phyloP scores from a whole-genome alignment of 805 yeast genomes.

The Wickerhamomyces sydowiorum region DNA sequence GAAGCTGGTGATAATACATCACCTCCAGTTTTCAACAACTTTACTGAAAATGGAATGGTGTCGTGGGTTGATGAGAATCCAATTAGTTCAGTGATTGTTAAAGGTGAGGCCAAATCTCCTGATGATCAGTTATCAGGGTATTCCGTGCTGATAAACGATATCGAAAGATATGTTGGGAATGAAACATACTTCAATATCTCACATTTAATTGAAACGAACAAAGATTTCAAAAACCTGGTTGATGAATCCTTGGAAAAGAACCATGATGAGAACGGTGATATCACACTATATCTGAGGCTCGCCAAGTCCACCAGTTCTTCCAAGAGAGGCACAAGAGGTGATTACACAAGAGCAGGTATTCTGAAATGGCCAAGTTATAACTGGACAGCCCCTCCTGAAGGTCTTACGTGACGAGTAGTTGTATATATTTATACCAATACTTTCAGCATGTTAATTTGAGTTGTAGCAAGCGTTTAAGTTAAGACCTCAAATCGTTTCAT shows the following conservation, averaged over 20 bases:
- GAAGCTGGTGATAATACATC: slow-evolving; percentile 51
- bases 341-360: slow-evolving; percentile 60
- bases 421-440: no score
- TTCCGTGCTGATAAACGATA: slow-evolving; percentile 70
- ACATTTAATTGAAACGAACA: slow-evolving; percentile 25
- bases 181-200: slow-evolving; percentile 38
- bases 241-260: slow-evolving; percentile 25
- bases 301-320: slow-evolving; percentile 42
- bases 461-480: background rate
- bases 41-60: slow-evolving; percentile 15
- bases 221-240: slow-evolving; percentile 24
- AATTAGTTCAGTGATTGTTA: slow-evolving; percentile 4
- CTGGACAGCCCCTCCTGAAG: slow-evolving; percentile 44
- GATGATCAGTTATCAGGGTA: slow-evolving; percentile 38
- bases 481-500: no score
- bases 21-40: slow-evolving; percentile 44
- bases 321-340: slow-evolving; percentile 40
- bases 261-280: slow-evolving; percentile 25
- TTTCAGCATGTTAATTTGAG: no score
- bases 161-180: slow-evolving; percentile 65
- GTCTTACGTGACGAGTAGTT: slow-evolving; percentile 38
- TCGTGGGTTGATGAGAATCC: slow-evolving; percentile 23
- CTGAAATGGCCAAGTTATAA: slow-evolving; percentile 56
- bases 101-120: slow-evolving; percentile 19
- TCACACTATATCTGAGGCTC: slow-evolving; percentile 47